phyloP scores from a whole-genome alignment of 352 stramenopile species.

The Lagenidium sp. region DNA sequence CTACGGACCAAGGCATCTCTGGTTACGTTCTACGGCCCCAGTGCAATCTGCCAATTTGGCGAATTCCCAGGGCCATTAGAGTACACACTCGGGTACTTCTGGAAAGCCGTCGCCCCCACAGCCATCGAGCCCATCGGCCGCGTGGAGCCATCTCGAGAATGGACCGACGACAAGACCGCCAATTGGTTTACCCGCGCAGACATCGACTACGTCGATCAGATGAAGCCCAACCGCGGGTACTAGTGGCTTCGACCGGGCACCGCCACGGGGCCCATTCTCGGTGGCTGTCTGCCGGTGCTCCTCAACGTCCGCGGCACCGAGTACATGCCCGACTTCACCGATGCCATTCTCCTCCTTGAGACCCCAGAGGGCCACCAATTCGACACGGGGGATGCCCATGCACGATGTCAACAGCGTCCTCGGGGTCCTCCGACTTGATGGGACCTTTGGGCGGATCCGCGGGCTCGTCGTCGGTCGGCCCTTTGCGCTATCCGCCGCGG shows the following conservation, averaged over 20 bases:
- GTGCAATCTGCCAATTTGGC: constrained; percentile 42
- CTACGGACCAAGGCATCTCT: constrained; percentile 28
- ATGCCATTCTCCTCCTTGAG: constrained; percentile 40
- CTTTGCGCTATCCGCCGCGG: constrained; percentile 25
- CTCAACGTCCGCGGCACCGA: constrained; percentile 41
- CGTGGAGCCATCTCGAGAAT: constrained; percentile 29
- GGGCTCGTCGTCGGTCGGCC: constrained; percentile 43
- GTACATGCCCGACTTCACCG: constrained; percentile 33
- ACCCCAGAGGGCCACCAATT: constrained; percentile 36
- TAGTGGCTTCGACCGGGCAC: constrained; percentile 28
- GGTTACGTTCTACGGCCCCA: constrained; percentile 53
- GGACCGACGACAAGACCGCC: constrained; percentile 51
- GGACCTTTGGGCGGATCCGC: constrained; percentile 33
- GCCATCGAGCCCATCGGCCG: constrained; percentile 17
- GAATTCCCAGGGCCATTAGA: constrained; percentile 35
- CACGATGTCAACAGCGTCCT: constrained; percentile 35
- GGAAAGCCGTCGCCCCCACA: constrained; percentile 16
- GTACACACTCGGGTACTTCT: constrained; percentile 41
- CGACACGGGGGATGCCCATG: constrained; percentile 42
- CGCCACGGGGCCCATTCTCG: constrained; percentile 25
- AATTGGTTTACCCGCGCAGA: constrained; percentile 48
- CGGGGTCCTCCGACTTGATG: constrained; percentile 30
- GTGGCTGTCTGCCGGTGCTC: constrained; percentile 43
- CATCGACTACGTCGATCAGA: constrained; percentile 23
- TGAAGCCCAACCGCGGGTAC: constrained; percentile 35